phyloP scores from a whole-genome alignment of 345 rosid species.

The Camelina neglecta region DNA sequence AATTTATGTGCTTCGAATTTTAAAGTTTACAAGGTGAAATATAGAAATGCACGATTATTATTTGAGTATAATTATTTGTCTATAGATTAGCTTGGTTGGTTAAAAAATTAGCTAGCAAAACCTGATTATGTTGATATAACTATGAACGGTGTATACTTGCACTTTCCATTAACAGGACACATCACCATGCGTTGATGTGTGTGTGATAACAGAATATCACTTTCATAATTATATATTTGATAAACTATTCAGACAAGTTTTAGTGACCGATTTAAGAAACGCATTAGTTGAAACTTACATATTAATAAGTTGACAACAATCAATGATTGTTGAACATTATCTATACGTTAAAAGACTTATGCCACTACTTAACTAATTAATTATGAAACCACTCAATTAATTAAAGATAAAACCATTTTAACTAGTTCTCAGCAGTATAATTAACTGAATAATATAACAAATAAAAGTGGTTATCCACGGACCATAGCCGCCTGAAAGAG shows the following conservation, averaged over 20 bases:
- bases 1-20: neutral
- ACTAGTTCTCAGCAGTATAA: neutral
- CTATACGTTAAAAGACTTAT: conserved; percentile 26
- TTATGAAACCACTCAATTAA: conserved; percentile 21
- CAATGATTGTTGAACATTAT: conserved; percentile 20
- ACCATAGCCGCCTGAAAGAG: conserved; percentile 41
- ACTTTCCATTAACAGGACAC: conserved; percentile 1
- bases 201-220: conserved; percentile 35
- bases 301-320: conserved; percentile 26
- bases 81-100: neutral
- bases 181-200: conserved; percentile 36
- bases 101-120: neutral
- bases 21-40: neutral
- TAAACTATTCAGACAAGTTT: conserved; percentile 15
- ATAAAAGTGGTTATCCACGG: conserved; percentile 14
- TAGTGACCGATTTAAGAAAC: conserved; percentile 28
- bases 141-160: neutral
- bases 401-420: neutral
- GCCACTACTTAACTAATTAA: conserved; percentile 24
- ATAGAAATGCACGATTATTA: neutral
- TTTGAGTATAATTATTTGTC: neutral
- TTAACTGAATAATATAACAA: conserved; percentile 13
- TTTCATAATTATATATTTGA: conserved; percentile 26
- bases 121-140: neutral
- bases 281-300: conserved; percentile 43